Percentiles rank a stretch among this genome's conserved stretches.
Evolutionary conservation across 441 rosid genomes (phyloP).

Genomic region (Populus hybrid): DNA sequence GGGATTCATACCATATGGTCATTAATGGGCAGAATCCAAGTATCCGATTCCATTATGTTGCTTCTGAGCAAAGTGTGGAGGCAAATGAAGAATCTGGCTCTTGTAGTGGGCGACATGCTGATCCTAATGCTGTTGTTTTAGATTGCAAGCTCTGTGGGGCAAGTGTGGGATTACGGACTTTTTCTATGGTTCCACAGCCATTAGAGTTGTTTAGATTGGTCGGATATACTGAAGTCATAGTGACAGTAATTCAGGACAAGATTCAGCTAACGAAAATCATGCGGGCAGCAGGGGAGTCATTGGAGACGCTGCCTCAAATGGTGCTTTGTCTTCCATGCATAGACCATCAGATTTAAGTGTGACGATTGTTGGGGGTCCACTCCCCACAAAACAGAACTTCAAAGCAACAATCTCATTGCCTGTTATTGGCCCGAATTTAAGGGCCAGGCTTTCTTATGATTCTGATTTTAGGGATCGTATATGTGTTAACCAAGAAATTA

Average conservation of each 20-base stretch:
- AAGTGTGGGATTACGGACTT: constrained; percentile 87
- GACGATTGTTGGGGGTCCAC: constrained; percentile 95
- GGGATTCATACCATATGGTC: constrained; percentile 36
- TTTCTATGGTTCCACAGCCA: constrained; percentile 57
- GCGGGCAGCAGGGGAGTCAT: constrained; percentile 14
- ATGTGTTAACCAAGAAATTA: constrained; percentile 29
- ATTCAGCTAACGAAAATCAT: constrained; percentile 26
- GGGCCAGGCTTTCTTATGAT: constrained; percentile 71
- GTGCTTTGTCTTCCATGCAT: constrained; percentile 22
- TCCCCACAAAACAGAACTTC: constrained; percentile 77
- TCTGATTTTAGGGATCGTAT: constrained; percentile 46
- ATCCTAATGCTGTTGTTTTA: constrained; percentile 75
- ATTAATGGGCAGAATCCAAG: constrained; percentile 40
- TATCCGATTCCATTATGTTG: constrained; percentile 26
- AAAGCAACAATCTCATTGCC: constrained; percentile 84
- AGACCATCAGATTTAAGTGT: constrained; percentile 46
- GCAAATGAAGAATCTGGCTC: constrained; percentile 30
- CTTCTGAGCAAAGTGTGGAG: constrained; percentile 27
- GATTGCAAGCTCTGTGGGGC: constrained; percentile 97
- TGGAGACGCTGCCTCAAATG: constrained; percentile 26
- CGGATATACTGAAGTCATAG: constrained; percentile 53
- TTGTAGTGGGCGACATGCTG: constrained; percentile 36
- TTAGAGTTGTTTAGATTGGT: constrained; percentile 67
- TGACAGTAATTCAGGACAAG: constrained; percentile 29
- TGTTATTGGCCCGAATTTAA: constrained; percentile 67